Conservation (phyloP, 805 yeast genomes). For the Phaffomyces opuntiae region DNA sequence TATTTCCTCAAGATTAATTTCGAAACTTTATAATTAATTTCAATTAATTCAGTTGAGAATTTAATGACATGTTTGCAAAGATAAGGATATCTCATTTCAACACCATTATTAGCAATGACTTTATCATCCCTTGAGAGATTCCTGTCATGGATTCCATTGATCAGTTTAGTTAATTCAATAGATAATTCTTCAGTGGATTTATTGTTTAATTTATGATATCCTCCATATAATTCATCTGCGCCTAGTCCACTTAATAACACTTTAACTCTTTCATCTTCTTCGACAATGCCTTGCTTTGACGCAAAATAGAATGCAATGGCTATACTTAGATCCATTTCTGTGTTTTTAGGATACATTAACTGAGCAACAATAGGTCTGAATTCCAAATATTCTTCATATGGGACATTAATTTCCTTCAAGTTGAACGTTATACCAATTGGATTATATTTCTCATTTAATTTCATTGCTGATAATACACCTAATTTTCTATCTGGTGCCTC, state of each 20-base stretch:
- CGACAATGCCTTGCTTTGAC: slow-evolving; percentile 34
- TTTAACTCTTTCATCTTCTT: slow-evolving; percentile 28
- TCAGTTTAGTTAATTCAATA: slow-evolving; percentile 60
- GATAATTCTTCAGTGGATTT: slow-evolving; percentile 38
- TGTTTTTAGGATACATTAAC: slow-evolving; percentile 74
- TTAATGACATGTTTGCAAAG: slow-evolving; percentile 56
- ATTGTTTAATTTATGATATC: slow-evolving; percentile 76
- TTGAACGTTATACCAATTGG: slow-evolving; percentile 32
- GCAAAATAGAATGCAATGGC: slow-evolving; percentile 96
- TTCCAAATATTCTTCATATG: slow-evolving; percentile 55
- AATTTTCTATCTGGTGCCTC: slow-evolving; percentile 84
- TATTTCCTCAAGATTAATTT: slow-evolving; percentile 57
- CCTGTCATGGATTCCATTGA: slow-evolving; percentile 65
- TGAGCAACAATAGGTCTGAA: slow-evolving; percentile 46
- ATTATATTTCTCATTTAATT: slow-evolving; percentile 36
- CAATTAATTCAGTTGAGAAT: slow-evolving; percentile 39
- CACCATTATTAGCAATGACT: slow-evolving; percentile 79
- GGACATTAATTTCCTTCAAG: slow-evolving; percentile 65
- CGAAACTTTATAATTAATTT: slow-evolving; percentile 39
- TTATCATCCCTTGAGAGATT: slow-evolving; percentile 91
- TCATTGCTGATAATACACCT: slow-evolving; percentile 56
- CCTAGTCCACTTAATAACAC: slow-evolving; percentile 91
- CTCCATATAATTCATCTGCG: slow-evolving; percentile 96
- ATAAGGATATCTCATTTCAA: slow-evolving; percentile 85
- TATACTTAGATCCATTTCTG: slow-evolving; percentile 94